Percentiles rank a stretch among this genome's conserved stretches.
Conservation (phyloP, 805 yeast genomes). For the Sugiyamaella americana region DNA sequence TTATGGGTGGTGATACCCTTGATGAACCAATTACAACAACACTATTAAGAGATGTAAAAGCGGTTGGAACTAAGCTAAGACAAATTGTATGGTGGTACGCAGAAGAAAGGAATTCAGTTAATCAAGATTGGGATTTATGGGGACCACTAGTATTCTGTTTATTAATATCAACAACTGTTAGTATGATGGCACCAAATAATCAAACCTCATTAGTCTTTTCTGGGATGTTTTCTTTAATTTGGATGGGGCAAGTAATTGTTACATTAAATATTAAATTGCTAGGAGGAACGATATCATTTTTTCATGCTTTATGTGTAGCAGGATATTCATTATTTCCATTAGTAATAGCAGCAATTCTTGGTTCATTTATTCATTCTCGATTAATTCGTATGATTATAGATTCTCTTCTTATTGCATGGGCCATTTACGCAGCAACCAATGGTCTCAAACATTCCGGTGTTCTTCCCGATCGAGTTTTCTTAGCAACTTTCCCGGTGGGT, state of each 20-base stretch:
- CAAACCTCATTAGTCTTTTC: conserved; percentile 54
- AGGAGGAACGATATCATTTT: conserved; percentile 55
- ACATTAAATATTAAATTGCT: conserved; percentile 61
- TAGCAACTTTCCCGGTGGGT: conserved; percentile 63
- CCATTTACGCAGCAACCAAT: conserved; percentile 55
- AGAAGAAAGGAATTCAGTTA: conserved; percentile 17
- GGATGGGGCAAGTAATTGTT: conserved; percentile 56
- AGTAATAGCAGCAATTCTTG: conserved; percentile 45
- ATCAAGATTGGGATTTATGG: conserved; percentile 41
- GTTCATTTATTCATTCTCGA: conserved; percentile 44
- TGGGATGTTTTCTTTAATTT: conserved; percentile 55
- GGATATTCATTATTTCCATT: conserved; percentile 69
- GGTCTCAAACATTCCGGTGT: conserved; percentile 60
- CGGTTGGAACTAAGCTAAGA: conserved; percentile 39
- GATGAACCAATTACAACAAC: conserved; percentile 65
- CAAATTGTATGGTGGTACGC: conserved; percentile 40
- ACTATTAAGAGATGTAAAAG: conserved; percentile 40
- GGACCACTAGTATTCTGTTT: conserved; percentile 65
- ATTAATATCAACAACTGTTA: conserved; percentile 47
- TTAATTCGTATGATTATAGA: conserved; percentile 45
- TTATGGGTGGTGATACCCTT: conserved; percentile 62
- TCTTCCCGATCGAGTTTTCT: conserved; percentile 50
- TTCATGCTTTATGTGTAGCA: conserved; percentile 62
- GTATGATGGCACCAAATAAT: conserved; percentile 35
- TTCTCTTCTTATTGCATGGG: conserved; percentile 50